Percentiles rank a stretch among this genome's conserved stretches.
phyloP scores from a whole-genome alignment of 2,329 filamentous ascomycete genomes.

The Colletotrichum orbiculare region DNA sequence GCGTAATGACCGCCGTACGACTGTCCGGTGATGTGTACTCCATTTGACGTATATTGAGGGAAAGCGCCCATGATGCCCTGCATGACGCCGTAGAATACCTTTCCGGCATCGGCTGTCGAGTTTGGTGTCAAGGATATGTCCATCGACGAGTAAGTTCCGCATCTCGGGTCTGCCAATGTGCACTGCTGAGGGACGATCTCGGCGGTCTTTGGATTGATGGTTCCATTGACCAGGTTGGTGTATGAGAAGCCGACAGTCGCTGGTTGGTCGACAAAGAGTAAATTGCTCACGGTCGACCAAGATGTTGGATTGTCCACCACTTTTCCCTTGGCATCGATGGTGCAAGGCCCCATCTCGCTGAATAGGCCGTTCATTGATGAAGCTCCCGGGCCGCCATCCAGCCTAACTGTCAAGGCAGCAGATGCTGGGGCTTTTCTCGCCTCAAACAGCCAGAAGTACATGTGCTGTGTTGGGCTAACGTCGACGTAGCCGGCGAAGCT shows the following conservation, averaged over 20 bases:
- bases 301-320: slow-evolving; percentile 24
- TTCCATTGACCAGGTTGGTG: slow-evolving; percentile 24
- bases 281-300: slow-evolving; percentile 23
- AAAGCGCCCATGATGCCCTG: slow-evolving; percentile 25
- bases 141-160: slow-evolving; percentile 25
- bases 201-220: slow-evolving; percentile 13
- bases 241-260: slow-evolving; percentile 26
- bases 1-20: slow-evolving; percentile 29
- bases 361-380: slow-evolving; percentile 27
- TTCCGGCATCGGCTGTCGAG: neutral
- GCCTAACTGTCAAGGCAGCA: slow-evolving; percentile 20
- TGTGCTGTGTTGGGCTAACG: slow-evolving; percentile 20
- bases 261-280: slow-evolving; percentile 24
- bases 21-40: slow-evolving; percentile 19
- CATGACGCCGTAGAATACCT: slow-evolving; percentile 27
- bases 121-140: slow-evolving; percentile 26
- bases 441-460: slow-evolving; percentile 25
- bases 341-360: slow-evolving; percentile 21
- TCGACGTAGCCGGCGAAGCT: slow-evolving; percentile 30
- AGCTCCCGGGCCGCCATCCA: slow-evolving; percentile 25
- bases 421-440: slow-evolving; percentile 11
- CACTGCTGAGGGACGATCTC: slow-evolving; percentile 17
- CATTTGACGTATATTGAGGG: slow-evolving; percentile 12
- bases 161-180: slow-evolving; percentile 16
- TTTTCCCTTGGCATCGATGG: slow-evolving; percentile 15